Base-by-base conservation (phyloP, 768 basidiomycete genomes). In the Chalciporus chontae region DNA sequence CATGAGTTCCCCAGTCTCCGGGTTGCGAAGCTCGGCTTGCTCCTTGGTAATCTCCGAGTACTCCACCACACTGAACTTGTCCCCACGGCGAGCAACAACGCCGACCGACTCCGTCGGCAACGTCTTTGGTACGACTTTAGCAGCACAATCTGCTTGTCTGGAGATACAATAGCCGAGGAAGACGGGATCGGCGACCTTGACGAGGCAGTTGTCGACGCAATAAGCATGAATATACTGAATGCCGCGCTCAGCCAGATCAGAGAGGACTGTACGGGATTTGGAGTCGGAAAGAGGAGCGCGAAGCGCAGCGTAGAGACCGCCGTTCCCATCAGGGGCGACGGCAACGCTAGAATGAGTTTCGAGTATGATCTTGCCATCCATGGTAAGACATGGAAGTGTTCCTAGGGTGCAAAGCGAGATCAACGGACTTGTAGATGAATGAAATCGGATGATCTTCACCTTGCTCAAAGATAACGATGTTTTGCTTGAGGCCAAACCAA, bases 121-220 rank as follows among this genome's bases (percentile, higher is more conserved):
- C 5, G 83, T 70, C 67, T 99, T 99, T 40, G 90, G 90, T 8
- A 98, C 95, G 51, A 98, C 96, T 70, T 98, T 98, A 41, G 93
- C 90, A 31, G 93, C 92, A 65, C 91, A 95, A 60, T 93, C 90
- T 21, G 90, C 87, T 58, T 87, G 78, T 62, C 90, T 92, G 48
- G 76, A 71, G 72, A 98, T 90, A 73, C 91, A 88, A 73, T 90
- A 94, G 21, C 96, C 96, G 57, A 98, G 74, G 79, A 99, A 99
- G 64, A 94, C 82, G 13, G 96, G 96, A 67, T 99, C 96, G 42
- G 94, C 96, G 47, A 99, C 91, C 53, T 86, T 83, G 55, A 97
- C 96, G 51, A 99, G 87, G 70, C 96, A 98, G 75, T 99, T 99
- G 76, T 99, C 96, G 60, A 99, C 96, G 63, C 95, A 85, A 74